Evolutionary conservation across 805 yeast genomes (phyloP).

Genomic region (Spathaspora hagerdaliae): DNA sequence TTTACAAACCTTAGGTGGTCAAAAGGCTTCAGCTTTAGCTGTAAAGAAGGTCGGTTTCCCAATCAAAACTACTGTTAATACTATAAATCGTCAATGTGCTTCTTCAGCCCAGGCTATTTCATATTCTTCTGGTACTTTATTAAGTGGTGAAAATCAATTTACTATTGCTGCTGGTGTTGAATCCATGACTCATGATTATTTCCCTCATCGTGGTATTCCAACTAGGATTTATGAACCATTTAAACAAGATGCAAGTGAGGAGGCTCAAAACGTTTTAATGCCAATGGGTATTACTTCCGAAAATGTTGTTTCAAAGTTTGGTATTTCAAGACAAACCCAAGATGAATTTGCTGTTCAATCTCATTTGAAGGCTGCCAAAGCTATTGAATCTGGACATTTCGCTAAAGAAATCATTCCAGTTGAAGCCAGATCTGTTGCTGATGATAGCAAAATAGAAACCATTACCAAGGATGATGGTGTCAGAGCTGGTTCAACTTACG

Average conservation of each 20-base stretch:
- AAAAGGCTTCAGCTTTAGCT: slow-evolving; percentile 33
- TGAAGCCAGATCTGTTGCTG: slow-evolving; percentile 8
- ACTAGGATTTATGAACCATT: slow-evolving; percentile 22
- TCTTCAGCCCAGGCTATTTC: slow-evolving; percentile 37
- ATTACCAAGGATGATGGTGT: slow-evolving; percentile 28
- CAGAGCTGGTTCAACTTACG: slow-evolving; percentile 19
- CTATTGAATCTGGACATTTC: slow-evolving; percentile 20
- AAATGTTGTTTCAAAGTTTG: slow-evolving; percentile 20
- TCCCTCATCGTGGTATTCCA: slow-evolving; percentile 37
- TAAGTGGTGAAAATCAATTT: slow-evolving; percentile 24
- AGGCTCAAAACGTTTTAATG: slow-evolving; percentile 26
- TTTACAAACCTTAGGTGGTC: slow-evolving; percentile 34
- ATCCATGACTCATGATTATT: slow-evolving; percentile 38
- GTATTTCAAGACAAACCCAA: slow-evolving; percentile 20
- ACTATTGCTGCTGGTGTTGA: slow-evolving; percentile 42
- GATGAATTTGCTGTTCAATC: slow-evolving; percentile 22
- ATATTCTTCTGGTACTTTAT: slow-evolving; percentile 26
- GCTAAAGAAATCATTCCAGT: slow-evolving; percentile 17
- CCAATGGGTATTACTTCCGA: slow-evolving; percentile 29
- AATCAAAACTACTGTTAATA: slow-evolving; percentile 27
- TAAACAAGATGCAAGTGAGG: slow-evolving; percentile 11
- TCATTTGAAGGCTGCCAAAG: slow-evolving; percentile 19
- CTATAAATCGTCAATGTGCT: slow-evolving; percentile 36
- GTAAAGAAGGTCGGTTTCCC: slow-evolving; percentile 32
- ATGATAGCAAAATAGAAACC: slow-evolving; percentile 8